phyloP scores from a whole-genome alignment of 257 asterid species.

The Euphrasia confusa region DNA sequence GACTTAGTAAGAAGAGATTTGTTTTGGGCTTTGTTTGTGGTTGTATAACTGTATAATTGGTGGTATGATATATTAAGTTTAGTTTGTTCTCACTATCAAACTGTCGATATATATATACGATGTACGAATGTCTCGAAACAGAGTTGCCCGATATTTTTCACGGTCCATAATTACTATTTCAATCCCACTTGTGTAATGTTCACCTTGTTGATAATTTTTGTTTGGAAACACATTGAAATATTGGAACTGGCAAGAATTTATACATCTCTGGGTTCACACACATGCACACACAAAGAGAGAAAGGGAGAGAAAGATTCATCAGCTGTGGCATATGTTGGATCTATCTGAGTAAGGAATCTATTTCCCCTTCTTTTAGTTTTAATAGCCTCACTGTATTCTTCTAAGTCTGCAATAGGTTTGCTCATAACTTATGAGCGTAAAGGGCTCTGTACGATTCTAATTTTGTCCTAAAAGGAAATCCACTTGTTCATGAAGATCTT shows the following conservation, averaged over 20 bases:
- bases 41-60: background rate
- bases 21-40: background rate
- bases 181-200: background rate
- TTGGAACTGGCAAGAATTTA: too few species aligned
- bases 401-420: background rate
- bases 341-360: too few species aligned
- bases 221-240: too few species aligned
- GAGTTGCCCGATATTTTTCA: background rate
- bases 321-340: too few species aligned
- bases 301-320: too few species aligned
- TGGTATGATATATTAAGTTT: background rate
- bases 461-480: background rate
- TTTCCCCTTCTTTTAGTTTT: background rate
- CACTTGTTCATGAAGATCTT: background rate
- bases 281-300: too few species aligned
- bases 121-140: background rate
- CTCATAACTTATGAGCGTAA: background rate
- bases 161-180: background rate
- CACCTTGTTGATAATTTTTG: too few species aligned
- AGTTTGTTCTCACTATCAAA: background rate
- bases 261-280: too few species aligned
- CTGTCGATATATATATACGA: background rate
- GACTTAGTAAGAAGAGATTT: conserved; percentile 6
- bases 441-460: background rate
- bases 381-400: background rate